These are phyloP conservation scores for Ustilago cynodontis DNA, from an alignment of 1,284 basidiomycete species.

Conservation along the genomic window DNA sequence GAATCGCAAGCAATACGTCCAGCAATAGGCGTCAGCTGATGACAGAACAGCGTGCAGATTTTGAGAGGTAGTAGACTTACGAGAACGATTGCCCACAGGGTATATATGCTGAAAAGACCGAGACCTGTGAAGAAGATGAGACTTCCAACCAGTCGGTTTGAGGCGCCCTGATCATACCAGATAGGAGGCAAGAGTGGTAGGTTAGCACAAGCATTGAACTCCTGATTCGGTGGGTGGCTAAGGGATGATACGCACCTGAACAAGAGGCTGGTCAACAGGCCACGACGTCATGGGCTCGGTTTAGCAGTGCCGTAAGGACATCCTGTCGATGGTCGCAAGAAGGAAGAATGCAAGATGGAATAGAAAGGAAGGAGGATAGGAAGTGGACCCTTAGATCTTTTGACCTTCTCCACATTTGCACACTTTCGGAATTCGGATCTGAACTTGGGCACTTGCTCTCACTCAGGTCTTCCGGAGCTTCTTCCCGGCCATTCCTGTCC, in stretches of 20 bases:
- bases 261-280: not conserved
- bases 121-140: constrained; percentile 25
- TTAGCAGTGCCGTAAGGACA: not conserved
- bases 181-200: not conserved
- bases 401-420: not conserved
- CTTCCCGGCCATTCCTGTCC: not conserved
- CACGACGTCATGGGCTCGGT: constrained; percentile 5
- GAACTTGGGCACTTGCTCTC: not conserved
- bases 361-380: not conserved
- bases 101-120: constrained; percentile 27
- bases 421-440: not conserved
- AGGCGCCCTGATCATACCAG: not conserved
- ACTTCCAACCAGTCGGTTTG: constrained; percentile 27
- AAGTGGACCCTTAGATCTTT: not conserved
- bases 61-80: constrained; percentile 17
- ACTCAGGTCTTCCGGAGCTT: not conserved
- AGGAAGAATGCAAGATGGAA: not conserved
- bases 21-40: not conserved
- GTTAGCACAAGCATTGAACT: not conserved
- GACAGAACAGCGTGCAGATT: not conserved
- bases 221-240: too few species aligned
- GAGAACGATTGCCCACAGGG: constrained; percentile 37
- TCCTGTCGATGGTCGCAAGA: not conserved
- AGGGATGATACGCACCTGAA: constrained; percentile 9
- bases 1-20: not conserved